Conservation (phyloP, 2,329 filamentous ascomycete genomes). For the Phaeosphaeriaceae sp. region DNA sequence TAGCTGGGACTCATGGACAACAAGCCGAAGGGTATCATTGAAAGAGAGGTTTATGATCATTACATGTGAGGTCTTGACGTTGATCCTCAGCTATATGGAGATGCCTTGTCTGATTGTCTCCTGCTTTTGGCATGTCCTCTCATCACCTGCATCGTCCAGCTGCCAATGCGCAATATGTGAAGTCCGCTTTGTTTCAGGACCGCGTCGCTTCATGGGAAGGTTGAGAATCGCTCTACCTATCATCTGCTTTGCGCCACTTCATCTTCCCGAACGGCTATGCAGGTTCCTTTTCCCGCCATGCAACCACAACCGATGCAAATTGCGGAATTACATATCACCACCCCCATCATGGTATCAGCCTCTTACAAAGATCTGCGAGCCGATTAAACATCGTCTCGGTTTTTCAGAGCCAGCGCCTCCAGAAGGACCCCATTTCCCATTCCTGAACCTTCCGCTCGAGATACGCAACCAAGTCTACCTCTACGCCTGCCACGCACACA, state of each 20-base stretch:
- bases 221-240: background rate
- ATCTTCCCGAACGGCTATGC: slow-evolving; percentile 6
- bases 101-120: background rate
- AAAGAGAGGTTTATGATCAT: background rate
- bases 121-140: background rate
- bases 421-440: slow-evolving; percentile 3
- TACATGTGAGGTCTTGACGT: background rate
- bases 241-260: slow-evolving; percentile 3
- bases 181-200: background rate
- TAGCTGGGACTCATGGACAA: background rate
- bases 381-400: background rate
- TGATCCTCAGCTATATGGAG: background rate
- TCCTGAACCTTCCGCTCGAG: slow-evolving; percentile 15
- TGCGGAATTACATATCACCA: slow-evolving; percentile 6
- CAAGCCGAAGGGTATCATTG: background rate
- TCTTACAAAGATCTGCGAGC: background rate
- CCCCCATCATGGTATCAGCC: background rate
- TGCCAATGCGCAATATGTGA: background rate
- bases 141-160: background rate
- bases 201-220: background rate
- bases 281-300: slow-evolving; percentile 3
- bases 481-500: slow-evolving; percentile 2
- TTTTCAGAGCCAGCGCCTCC: background rate
- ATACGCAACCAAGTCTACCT: slow-evolving; percentile 14
- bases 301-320: slow-evolving; percentile 4